Conservation (phyloP, 176 grass and related monocot genomes). For the Carex kokanica region DNA sequence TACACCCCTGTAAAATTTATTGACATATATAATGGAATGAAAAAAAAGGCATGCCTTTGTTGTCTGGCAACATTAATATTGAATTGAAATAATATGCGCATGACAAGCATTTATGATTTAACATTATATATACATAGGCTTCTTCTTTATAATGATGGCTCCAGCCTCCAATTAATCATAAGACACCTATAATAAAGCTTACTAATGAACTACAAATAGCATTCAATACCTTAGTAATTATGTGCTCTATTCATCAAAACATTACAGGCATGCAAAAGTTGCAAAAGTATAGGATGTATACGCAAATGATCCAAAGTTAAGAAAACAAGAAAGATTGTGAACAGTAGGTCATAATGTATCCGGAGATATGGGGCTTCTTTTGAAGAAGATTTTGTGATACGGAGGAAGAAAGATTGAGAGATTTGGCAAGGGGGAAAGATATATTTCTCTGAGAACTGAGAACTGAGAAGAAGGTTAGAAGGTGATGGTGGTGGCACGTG, state of each 20-base stretch:
- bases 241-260: not conserved
- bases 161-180: not conserved
- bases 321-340: not conserved
- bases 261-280: not conserved
- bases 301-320: not conserved
- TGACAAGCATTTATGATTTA: not conserved
- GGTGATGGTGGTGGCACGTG: conserved; percentile 2
- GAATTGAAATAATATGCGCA: not conserved
- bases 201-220: not conserved
- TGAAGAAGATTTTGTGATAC: conserved; percentile 24
- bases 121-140: not conserved
- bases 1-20: not conserved
- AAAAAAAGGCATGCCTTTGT: not conserved
- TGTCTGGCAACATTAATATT: not conserved
- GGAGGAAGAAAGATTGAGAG: not conserved
- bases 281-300: not conserved
- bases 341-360: conserved; percentile 3
- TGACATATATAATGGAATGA: not conserved
- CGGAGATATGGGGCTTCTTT: conserved; percentile 14
- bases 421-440: not conserved
- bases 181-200: not conserved
- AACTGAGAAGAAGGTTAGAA: too few species aligned
- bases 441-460: not conserved
- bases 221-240: not conserved
- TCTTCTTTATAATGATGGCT: not conserved